These are phyloP conservation scores for Mikania micrantha DNA, from an alignment of 129 eudicot genomes.

Conservation along the genomic window DNA sequence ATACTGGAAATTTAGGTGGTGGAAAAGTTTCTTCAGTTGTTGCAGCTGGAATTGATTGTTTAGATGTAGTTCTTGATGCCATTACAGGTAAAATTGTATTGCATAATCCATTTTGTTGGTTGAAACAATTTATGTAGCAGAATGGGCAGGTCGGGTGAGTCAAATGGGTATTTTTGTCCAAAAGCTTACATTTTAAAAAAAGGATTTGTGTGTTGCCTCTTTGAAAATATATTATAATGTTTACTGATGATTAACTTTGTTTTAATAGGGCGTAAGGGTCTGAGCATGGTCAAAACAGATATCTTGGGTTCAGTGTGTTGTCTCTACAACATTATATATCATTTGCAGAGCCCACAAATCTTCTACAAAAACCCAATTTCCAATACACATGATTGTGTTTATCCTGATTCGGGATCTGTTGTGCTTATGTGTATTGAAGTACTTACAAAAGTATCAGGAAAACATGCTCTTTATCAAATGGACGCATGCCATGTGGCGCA, in stretches of 20 bases:
- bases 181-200: neutral
- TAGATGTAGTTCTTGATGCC: slow-evolving; percentile 78
- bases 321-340: slow-evolving; percentile 70
- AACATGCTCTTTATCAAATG: slow-evolving; percentile 53
- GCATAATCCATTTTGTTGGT: neutral
- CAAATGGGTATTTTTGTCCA: neutral
- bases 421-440: slow-evolving; percentile 76
- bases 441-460: slow-evolving; percentile 62
- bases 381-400: slow-evolving; percentile 5
- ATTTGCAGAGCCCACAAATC: slow-evolving; percentile 54
- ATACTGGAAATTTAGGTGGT: slow-evolving; percentile 37
- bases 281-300: slow-evolving; percentile 42
- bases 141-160: neutral
- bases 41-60: slow-evolving; percentile 84
- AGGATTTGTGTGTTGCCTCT: neutral
- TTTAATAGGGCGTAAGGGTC: slow-evolving; percentile 53
- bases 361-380: slow-evolving; percentile 30
- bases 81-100: slow-evolving; percentile 50
- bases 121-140: neutral
- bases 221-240: slow-evolving; percentile 4
- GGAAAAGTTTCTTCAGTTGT: slow-evolving; percentile 61
- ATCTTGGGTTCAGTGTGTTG: slow-evolving; percentile 51
- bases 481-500: slow-evolving; percentile 55
- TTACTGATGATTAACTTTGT: slow-evolving; percentile 2
- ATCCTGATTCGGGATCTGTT: slow-evolving; percentile 82